These are phyloP conservation scores for Micromonas pusilla DNA, from an alignment of 139 green algal genomes.

Conservation along the genomic window DNA sequence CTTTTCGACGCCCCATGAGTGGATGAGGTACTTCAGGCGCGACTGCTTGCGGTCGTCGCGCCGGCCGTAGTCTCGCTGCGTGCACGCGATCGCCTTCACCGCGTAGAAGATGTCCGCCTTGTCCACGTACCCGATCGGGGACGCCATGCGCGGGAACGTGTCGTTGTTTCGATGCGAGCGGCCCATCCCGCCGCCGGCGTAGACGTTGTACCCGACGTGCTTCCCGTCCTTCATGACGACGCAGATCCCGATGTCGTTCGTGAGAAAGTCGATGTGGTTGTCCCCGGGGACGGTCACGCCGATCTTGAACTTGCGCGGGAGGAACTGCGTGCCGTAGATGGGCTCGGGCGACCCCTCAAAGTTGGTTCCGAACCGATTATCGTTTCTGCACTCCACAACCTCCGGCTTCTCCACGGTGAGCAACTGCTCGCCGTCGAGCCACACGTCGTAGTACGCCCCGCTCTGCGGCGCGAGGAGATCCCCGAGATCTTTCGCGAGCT, in stretches of 20 bases:
- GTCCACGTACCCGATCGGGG: conserved; percentile 84
- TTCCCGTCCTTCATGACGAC: conserved; percentile 76
- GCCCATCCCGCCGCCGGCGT: conserved; percentile 93
- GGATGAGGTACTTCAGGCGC: conserved; percentile 96
- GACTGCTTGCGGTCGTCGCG: conserved; percentile 91
- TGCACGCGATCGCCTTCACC: conserved; percentile 79
- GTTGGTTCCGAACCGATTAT: conserved; percentile 93
- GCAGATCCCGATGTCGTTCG: conserved; percentile 81
- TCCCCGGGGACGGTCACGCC: conserved; percentile 79
- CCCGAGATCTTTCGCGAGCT: conserved; percentile 60
- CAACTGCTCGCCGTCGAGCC: conserved; percentile 99
- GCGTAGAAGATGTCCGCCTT: conserved; percentile 93
- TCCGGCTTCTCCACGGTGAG: conserved; percentile 53
- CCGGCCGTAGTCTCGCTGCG: conserved; percentile 95
- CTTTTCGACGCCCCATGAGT: conserved; percentile 89
- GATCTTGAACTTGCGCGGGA: conserved; percentile 99
- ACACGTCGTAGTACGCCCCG: conserved; percentile 98
- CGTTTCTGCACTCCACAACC: conserved; percentile 37
- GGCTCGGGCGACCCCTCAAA: conserved; percentile 87
- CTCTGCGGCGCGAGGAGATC: conserved; percentile 81
- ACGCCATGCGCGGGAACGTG: conserved; percentile 85
- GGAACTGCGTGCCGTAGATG: conserved; percentile 92
- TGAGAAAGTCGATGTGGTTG: conserved; percentile 96
- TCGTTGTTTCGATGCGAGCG: conserved; percentile 75
- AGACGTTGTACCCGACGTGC: conserved; percentile 86